These are phyloP conservation scores for Oxytropis ochrocephala DNA, from an alignment of 306 rosid species.

Conservation along the genomic window DNA sequence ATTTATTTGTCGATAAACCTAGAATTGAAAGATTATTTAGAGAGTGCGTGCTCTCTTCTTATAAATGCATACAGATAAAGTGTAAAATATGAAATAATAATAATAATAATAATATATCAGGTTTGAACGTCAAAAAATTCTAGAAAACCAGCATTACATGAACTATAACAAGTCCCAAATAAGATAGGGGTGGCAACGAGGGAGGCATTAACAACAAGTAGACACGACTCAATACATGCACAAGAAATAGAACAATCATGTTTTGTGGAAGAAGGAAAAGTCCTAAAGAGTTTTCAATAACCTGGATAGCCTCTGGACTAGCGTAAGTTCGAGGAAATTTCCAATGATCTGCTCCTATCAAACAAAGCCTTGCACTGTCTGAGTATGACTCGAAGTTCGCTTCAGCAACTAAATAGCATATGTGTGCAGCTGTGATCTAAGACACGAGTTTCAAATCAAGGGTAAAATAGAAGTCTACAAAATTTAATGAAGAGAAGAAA, in stretches of 20 bases:
- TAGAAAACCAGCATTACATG: not conserved
- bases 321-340: constrained; percentile 88
- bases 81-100: not conserved
- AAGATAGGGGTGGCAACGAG: not conserved
- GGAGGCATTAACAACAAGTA: constrained; percentile 1
- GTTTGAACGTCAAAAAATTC: not conserved
- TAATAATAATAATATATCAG: no score
- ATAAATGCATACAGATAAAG: not conserved
- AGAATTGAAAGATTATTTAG: not conserved
- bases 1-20: not conserved
- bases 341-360: constrained; percentile 97
- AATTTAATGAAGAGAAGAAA: not conserved
- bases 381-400: constrained; percentile 87
- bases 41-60: not conserved
- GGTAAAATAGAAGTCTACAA: not conserved
- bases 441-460: constrained; percentile 26
- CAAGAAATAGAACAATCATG: not conserved
- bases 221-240: not conserved
- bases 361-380: constrained; percentile 83
- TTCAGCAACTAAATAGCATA: constrained; percentile 92
- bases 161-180: not conserved
- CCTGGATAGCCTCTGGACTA: constrained; percentile 98
- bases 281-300: constrained; percentile 21
- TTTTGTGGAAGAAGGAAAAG: constrained; percentile 5
- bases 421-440: constrained; percentile 90